Evolutionary conservation across 768 basidiomycete genomes (phyloP), one percentile per base, ranked within the genome.

Genomic region (Hericium rajendrae): DNA sequence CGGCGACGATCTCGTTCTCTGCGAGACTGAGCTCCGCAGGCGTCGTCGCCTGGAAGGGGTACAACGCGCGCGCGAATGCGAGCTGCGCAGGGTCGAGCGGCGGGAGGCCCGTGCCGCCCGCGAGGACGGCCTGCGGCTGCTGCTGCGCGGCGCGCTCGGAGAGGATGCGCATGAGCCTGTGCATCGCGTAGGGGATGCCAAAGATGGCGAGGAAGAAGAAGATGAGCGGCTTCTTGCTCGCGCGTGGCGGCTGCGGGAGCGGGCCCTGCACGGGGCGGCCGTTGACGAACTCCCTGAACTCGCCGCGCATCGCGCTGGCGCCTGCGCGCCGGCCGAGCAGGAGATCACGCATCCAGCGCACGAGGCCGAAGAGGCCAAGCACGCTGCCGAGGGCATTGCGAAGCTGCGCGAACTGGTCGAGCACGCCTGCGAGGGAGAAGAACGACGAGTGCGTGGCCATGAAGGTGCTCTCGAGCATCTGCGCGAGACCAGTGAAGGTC

Each of bases 381-480:
- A 98, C 92, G 67, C 94, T 94, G 22, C 93, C 94, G 15, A 98
- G 79, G 12, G 93, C 94, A 62, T 94, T 88, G 52, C 93, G 81
- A 46, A 97, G 81, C 64, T 92, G 91, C 2, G 84, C 85, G 65
- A 99, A 87, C 67, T 99, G 97, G 66, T 99, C 97, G 40, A 94
- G 79, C 48, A 99, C 95, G 60, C 92, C 91, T 53, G 94, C 92
- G 86, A 95, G 93, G 57, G 93, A 92, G 69, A 94, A 95, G 72
- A 95, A 95, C 9, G 85, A 88, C 0, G 90, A 92, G 70, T 95
- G 93, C 0, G 93, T 95, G 2, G 95, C 95, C 86, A 97, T 90
- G 72, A 95, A 97, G 5, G 95, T 98, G 38, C 84, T 86, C 70
- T 98, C 95, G 67, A 99, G 85, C 84, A 99, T 94, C 69, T 98